phyloP scores from a whole-genome alignment of 768 basidiomycete species.

The Multifurca ochricompacta region DNA sequence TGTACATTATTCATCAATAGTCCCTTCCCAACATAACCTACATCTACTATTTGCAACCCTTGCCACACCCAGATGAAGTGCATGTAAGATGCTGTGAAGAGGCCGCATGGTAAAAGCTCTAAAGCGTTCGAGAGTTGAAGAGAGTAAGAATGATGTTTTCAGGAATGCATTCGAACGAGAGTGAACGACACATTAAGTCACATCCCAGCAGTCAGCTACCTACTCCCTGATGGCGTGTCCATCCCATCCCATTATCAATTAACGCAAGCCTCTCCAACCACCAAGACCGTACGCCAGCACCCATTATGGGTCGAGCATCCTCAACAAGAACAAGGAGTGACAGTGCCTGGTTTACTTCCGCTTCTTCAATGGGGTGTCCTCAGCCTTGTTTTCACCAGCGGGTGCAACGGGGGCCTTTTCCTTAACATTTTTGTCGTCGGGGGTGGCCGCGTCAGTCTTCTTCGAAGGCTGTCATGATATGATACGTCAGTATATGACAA shows the following conservation, averaged over 20 bases:
- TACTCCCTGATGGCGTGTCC: not conserved
- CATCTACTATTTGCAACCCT: not conserved
- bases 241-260: conserved; percentile 3
- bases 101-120: too few relatives aligned
- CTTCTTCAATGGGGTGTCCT: conserved; percentile 64
- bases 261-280: conserved; percentile 2
- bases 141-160: not conserved
- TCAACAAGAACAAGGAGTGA: not conserved
- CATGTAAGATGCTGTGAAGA: not conserved
- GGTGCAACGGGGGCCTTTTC: conserved; percentile 61
- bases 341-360: conserved; percentile 43
- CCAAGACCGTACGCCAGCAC: not conserved
- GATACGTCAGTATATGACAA: not conserved
- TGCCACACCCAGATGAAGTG: not conserved
- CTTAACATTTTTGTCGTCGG: conserved; percentile 56
- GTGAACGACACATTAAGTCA: conserved; percentile 10
- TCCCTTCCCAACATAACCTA: not conserved
- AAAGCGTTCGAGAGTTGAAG: not conserved
- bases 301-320: not conserved
- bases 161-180: conserved; percentile 5
- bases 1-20: not conserved
- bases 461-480: conserved; percentile 47
- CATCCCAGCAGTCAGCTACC: conserved; percentile 4
- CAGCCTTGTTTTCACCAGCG: conserved; percentile 68
- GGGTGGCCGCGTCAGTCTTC: conserved; percentile 62